These are phyloP conservation scores for Cercospora sojina DNA, from an alignment of 2,329 filamentous ascomycete genomes.

Conservation along the genomic window DNA sequence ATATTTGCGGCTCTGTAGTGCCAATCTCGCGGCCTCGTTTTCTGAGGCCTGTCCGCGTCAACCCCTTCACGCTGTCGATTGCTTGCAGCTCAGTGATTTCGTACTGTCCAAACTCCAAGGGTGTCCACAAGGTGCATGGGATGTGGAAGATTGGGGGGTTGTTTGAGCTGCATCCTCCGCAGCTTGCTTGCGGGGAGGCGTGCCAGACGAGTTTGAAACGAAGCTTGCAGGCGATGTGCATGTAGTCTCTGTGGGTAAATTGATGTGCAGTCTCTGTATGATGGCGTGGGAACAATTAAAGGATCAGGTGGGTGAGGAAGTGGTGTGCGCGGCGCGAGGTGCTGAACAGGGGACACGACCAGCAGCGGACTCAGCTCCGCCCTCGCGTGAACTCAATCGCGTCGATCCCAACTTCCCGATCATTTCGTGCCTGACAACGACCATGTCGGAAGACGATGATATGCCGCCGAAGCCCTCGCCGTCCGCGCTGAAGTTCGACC, in stretches of 20 bases:
- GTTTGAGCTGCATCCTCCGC: background rate
- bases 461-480: slow-evolving; percentile 26
- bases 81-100: background rate
- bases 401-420: background rate
- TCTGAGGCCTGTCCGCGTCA: background rate
- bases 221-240: background rate
- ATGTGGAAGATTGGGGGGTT: background rate
- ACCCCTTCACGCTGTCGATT: background rate
- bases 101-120: background rate
- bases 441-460: slow-evolving; percentile 27
- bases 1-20: background rate
- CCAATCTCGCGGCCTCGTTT: background rate
- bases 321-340: background rate
- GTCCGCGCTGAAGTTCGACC: slow-evolving; percentile 73
- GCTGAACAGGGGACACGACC: background rate
- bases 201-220: background rate
- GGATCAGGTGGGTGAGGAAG: background rate
- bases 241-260: background rate
- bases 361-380: background rate
- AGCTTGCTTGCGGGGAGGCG: background rate
- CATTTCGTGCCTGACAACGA: background rate
- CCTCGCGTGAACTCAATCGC: background rate
- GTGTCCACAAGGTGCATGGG: background rate
- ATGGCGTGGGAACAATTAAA: background rate
- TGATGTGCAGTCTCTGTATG: background rate